Evolutionary conservation across 1,284 basidiomycete species (phyloP), one percentile per base, ranked within the genome.

Genomic region (Exobasidium rhododendri): DNA sequence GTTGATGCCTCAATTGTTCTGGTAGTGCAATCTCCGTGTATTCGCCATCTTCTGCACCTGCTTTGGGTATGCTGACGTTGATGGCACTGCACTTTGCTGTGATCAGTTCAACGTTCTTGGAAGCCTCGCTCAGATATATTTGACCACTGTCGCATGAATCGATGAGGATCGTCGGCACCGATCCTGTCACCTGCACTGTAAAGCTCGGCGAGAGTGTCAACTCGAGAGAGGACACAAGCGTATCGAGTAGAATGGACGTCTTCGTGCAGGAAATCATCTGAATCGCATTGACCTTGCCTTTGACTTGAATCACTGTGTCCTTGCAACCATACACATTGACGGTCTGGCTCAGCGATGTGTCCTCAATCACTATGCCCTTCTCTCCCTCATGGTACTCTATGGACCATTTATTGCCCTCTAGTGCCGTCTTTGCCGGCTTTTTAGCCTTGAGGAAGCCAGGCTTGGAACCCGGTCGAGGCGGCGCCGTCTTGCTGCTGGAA

Each of bases 71-170:
- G 71, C 87, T 91, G 64, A 98, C 85, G 81, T 98, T 99, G 81
- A 99, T 89, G 31, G 88, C 86, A 76, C 90, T 93, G 81, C 92
- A 96, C 83, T 98, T 97, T 62, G 92, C 88, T 0, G 94, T 94
- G 52, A 93, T 89, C 74, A 99, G 91, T 82, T 97, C 94, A 2
- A 87, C 85, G 51, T 83, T 81, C 59, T 96, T 83, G 69, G 89
- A 89, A 31, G 85, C 86, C 79, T 89, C 89, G 49, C 91, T 93
- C 32, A 99, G 85, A 82, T 92, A 99, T 68, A 99, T 87, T 80
- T 94, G 91, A 7, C 94, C 96, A 17, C 90, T 91, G 81, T 98
- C 96, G 43, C 91, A 94, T 30, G 89, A 89, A 81, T 99, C 96
- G 43, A 99, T 82, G 76, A 94, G 89, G 66, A 99, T 87, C 61